Percentiles rank a stretch among this genome's conserved stretches.
Conservation (phyloP, 2,329 filamentous ascomycete genomes). For the Claviceps quebecensis region DNA sequence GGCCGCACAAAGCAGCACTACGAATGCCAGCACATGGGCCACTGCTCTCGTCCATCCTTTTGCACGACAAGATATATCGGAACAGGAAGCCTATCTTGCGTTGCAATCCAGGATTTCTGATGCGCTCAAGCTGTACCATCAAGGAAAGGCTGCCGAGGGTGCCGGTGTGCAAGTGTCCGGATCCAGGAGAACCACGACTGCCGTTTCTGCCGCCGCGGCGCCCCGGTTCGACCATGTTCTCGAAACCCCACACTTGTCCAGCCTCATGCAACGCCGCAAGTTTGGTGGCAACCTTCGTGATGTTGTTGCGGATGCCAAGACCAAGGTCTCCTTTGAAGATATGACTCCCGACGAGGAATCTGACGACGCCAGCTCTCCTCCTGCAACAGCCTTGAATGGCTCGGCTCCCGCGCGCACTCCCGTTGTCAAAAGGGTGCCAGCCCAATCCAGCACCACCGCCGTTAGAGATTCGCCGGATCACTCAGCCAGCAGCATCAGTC, state of each 20-base stretch:
- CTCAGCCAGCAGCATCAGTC: slow-evolving; percentile 45
- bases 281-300: slow-evolving; percentile 46
- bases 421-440: slow-evolving; percentile 44
- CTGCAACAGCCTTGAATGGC: slow-evolving; percentile 8
- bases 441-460: slow-evolving; percentile 36
- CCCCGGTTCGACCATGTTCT: slow-evolving; percentile 35
- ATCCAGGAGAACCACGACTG: too few species aligned
- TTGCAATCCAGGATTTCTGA: slow-evolving; percentile 39
- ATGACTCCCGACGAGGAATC: slow-evolving; percentile 40
- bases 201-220: not conserved
- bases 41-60: slow-evolving; percentile 19
- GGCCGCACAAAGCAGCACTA: slow-evolving; percentile 1
- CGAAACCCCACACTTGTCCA: slow-evolving; percentile 53
- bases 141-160: slow-evolving; percentile 37
- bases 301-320: slow-evolving; percentile 45
- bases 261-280: slow-evolving; percentile 46
- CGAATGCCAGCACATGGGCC: not conserved
- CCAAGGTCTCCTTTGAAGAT: slow-evolving; percentile 35
- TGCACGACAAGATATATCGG: slow-evolving; percentile 31
- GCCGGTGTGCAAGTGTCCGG: too few species aligned
- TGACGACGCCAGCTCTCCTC: slow-evolving; percentile 20
- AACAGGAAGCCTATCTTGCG: slow-evolving; percentile 36
- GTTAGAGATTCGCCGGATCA: slow-evolving; percentile 26
- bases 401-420: slow-evolving; percentile 18
- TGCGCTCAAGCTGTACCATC: slow-evolving; percentile 36